Percentiles rank a stretch among this genome's conserved stretches.
phyloP scores from a whole-genome alignment of 495 filamentous ascomycete species.

The Cryomyces minteri region DNA sequence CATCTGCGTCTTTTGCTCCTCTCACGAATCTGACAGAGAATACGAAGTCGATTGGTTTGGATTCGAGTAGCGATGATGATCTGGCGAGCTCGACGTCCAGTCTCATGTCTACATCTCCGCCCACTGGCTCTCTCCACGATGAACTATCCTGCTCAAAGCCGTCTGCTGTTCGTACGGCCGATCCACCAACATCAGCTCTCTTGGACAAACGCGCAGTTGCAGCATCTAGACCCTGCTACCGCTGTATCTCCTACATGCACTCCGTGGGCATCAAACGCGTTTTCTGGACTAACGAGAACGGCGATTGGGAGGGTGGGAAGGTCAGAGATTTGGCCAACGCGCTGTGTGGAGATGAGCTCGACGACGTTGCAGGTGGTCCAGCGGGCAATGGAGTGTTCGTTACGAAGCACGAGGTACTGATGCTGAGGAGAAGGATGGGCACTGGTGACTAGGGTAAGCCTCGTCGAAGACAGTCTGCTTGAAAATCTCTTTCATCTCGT shows the following conservation, averaged over 20 bases:
- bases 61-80: not conserved
- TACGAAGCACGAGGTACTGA: constrained; percentile 33
- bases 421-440: constrained; percentile 24
- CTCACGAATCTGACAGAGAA: not conserved
- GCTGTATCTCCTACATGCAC: constrained; percentile 31
- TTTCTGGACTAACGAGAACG: constrained; percentile 30
- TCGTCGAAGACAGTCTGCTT: not conserved
- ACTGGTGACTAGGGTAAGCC: not conserved
- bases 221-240: constrained; percentile 29
- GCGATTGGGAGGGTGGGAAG: constrained; percentile 30
- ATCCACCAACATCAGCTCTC: constrained; percentile 3
- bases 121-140: constrained; percentile 26
- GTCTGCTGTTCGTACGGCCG: not conserved
- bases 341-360: constrained; percentile 6
- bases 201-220: constrained; percentile 8
- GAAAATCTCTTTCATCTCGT: too few species aligned
- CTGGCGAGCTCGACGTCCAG: not conserved
- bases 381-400: constrained; percentile 21
- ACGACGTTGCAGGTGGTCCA: constrained; percentile 1
- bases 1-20: not conserved
- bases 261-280: constrained; percentile 33
- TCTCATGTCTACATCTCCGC: not conserved
- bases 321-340: constrained; percentile 29
- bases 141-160: constrained; percentile 15
- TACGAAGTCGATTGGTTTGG: too few species aligned